A percentile compares a stretch with the other conserved stretches of the same genome.
phyloP scores from a whole-genome alignment of 306 rosid genomes.

The Sechiopsis laciniata region DNA sequence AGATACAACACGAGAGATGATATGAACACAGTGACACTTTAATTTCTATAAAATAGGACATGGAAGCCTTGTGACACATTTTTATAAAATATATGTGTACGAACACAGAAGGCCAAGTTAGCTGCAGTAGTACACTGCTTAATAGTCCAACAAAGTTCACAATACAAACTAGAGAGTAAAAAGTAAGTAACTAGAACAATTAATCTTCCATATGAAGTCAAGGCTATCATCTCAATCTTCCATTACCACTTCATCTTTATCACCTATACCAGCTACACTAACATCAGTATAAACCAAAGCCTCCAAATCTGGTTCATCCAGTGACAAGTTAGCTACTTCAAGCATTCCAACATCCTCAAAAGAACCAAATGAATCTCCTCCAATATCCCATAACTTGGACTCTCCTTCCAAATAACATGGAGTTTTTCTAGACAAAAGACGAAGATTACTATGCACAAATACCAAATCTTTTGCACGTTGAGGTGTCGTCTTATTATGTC shows the following conservation, averaged over 20 bases:
- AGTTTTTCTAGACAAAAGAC: neutral
- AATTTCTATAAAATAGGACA: neutral
- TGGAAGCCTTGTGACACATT: neutral
- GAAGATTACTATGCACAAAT: neutral
- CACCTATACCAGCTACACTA: neutral
- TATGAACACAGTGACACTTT: neutral
- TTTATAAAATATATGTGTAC: neutral
- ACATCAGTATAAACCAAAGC: neutral
- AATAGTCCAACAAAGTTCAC: neutral
- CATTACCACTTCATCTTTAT: neutral
- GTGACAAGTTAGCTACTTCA: neutral
- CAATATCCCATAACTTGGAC: conserved; percentile 1
- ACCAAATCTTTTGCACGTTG: neutral
- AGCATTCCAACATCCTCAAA: conserved; percentile 1
- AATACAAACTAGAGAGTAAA: neutral
- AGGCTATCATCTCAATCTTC: neutral
- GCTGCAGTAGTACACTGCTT: neutral
- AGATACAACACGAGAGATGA: neutral
- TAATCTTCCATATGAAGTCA: neutral
- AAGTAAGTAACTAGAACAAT: neutral
- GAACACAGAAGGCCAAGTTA: neutral
- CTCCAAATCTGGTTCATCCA: conserved; percentile 2
- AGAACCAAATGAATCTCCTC: neutral
- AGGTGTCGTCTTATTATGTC: neutral
- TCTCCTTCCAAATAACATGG: neutral